Conservation (phyloP, 768 basidiomycete species). For the Leccinum disarticulatum region DNA sequence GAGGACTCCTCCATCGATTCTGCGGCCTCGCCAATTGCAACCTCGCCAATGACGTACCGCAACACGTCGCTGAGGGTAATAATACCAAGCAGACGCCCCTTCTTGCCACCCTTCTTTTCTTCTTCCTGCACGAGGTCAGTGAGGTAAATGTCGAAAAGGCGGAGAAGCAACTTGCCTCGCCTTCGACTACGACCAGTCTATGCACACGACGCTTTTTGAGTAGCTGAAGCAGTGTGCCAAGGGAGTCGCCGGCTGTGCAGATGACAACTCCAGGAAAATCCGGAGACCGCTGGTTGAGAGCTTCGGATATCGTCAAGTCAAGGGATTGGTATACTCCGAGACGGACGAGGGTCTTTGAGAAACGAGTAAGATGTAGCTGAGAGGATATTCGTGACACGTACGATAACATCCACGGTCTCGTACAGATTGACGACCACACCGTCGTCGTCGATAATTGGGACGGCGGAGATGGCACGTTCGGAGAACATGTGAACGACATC, state of each 20-base stretch:
- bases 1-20: constrained; percentile 36
- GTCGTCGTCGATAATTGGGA: constrained; percentile 91
- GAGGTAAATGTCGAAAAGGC: neutral
- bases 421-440: constrained; percentile 95
- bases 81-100: constrained; percentile 80
- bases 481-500: constrained; percentile 99
- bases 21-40: constrained; percentile 47
- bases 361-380: constrained; percentile 4
- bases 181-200: constrained; percentile 92
- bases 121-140: constrained; percentile 57
- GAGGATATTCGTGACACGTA: constrained; percentile 31
- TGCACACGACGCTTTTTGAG: constrained; percentile 94
- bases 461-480: constrained; percentile 91
- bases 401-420: constrained; percentile 98
- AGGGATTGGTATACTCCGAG: constrained; percentile 95
- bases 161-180: constrained; percentile 54
- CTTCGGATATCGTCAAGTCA: constrained; percentile 90
- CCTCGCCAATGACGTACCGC: constrained; percentile 73
- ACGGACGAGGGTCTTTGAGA: constrained; percentile 81
- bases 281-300: constrained; percentile 85
- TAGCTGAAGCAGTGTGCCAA: constrained; percentile 85
- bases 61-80: constrained; percentile 89
- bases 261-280: constrained; percentile 98
- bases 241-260: constrained; percentile 88
- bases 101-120: constrained; percentile 75